A percentile compares a stretch with the other conserved stretches of the same genome.
phyloP scores from a whole-genome alignment of 805 yeast species.

The Saccharomycopsis sp. region DNA sequence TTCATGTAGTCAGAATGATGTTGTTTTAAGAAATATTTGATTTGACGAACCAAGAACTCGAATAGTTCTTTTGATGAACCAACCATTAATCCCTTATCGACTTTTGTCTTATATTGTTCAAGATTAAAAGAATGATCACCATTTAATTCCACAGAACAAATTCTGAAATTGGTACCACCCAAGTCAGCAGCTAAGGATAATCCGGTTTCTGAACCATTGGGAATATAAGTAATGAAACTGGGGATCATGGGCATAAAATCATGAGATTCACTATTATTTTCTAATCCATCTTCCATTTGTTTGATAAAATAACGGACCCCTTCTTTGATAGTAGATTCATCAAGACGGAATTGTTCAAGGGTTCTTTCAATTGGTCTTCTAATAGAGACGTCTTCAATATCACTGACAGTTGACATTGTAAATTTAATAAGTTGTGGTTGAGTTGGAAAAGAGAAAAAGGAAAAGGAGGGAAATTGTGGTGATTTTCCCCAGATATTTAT shows the following conservation, averaged over 20 bases:
- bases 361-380: constrained; percentile 25
- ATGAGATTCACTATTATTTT: constrained; percentile 29
- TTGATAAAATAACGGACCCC: constrained; percentile 48
- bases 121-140: constrained; percentile 75
- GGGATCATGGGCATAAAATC: constrained; percentile 81
- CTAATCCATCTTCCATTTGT: constrained; percentile 52
- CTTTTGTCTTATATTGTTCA: constrained; percentile 65
- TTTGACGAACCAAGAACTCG: constrained; percentile 61
- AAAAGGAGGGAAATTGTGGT: too few relatives aligned
- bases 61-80: constrained; percentile 63
- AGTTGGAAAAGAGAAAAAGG: too few relatives aligned
- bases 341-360: constrained; percentile 31
- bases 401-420: too few relatives aligned
- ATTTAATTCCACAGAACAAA: constrained; percentile 70
- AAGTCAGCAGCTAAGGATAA: constrained; percentile 81
- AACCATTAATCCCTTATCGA: constrained; percentile 67
- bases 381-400: too few relatives aligned
- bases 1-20: constrained; percentile 36
- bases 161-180: constrained; percentile 95
- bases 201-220: constrained; percentile 80
- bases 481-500: too few relatives aligned
- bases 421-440: too few relatives aligned
- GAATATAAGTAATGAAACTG: constrained; percentile 74
- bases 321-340: constrained; percentile 31
- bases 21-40: constrained; percentile 50